Percentiles rank a stretch among this genome's conserved stretches.
Conservation (phyloP, 2,329 filamentous ascomycete species). For the Corinectria fuckeliana region DNA sequence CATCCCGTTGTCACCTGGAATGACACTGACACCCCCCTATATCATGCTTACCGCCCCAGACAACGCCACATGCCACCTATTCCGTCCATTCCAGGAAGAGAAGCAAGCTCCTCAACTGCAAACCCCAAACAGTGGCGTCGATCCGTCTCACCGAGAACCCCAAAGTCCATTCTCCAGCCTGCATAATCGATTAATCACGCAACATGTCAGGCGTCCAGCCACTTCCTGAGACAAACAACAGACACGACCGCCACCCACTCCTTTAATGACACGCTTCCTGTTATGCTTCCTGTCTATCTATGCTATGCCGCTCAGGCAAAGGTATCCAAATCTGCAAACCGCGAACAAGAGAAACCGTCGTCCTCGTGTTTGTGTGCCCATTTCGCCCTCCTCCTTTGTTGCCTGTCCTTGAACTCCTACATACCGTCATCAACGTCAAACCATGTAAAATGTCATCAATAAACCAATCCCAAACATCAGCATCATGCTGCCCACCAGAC, state of each 20-base stretch:
- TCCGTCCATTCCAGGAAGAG: conserved; percentile 1
- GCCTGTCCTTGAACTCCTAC: conserved; percentile 16
- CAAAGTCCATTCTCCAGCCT: not conserved
- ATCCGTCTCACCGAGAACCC: not conserved
- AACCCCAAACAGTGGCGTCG: not conserved
- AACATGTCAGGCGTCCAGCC: not conserved
- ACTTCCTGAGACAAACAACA: not conserved
- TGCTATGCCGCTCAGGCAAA: not conserved
- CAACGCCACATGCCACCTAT: conserved; percentile 23
- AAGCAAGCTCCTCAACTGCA: not conserved
- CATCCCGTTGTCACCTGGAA: conserved; percentile 25
- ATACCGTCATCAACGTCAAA: conserved; percentile 13
- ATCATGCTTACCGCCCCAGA: conserved; percentile 2
- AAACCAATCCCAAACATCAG: conserved; percentile 3
- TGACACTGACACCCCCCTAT: conserved; percentile 2
- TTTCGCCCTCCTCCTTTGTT: conserved; percentile 12
- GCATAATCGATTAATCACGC: conserved; percentile 6
- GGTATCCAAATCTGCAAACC: not conserved
- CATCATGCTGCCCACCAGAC: not conserved
- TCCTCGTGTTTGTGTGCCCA: not conserved
- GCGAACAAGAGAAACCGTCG: not conserved
- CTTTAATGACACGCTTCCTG: not conserved
- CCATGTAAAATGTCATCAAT: conserved; percentile 1
- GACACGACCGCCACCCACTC: not conserved
- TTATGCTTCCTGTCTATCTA: conserved; percentile 3